These are phyloP conservation scores for Xylaria longipes DNA, from an alignment of 495 filamentous ascomycete species.

Conservation along the genomic window DNA sequence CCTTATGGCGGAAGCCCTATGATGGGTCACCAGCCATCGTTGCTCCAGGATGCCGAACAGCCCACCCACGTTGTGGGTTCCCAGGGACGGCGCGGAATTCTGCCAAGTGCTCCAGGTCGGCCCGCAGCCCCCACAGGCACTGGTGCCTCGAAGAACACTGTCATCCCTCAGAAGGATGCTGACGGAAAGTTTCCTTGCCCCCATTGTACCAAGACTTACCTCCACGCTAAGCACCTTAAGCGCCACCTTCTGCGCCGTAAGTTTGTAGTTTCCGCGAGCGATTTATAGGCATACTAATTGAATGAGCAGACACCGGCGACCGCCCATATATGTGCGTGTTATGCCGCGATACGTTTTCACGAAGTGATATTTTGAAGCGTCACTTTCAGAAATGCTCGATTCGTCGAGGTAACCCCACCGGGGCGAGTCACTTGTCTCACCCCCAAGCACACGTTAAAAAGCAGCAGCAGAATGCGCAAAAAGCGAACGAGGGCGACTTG, in stretches of 20 bases:
- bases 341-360: conserved; percentile 97
- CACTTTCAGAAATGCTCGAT: conserved; percentile 99
- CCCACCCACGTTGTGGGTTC: conserved; percentile 92
- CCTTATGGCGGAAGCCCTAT: conserved; percentile 57
- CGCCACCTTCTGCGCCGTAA: conserved; percentile 93
- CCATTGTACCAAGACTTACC: conserved; percentile 96
- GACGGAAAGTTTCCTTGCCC: conserved; percentile 97
- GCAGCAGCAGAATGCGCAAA: conserved; percentile 66
- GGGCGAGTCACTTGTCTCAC: conserved; percentile 88
- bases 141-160: conserved; percentile 74
- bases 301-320: conserved; percentile 81
- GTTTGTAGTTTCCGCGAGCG: conserved; percentile 46
- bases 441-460: conserved; percentile 88
- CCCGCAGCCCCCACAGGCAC: conserved; percentile 67
- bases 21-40: conserved; percentile 47
- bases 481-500: conserved; percentile 57
- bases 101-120: conserved; percentile 87
- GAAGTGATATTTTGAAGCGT: conserved; percentile 96
- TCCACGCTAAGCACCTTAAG: conserved; percentile 97
- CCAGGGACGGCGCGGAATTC: conserved; percentile 84
- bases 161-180: conserved; percentile 88
- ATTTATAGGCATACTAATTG: conserved; percentile 31
- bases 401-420: conserved; percentile 90
- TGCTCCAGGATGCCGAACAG: conserved; percentile 58
- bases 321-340: conserved; percentile 96